phyloP scores from a whole-genome alignment of 2,329 filamentous ascomycete genomes.

The Ophiostoma angusticollis region DNA sequence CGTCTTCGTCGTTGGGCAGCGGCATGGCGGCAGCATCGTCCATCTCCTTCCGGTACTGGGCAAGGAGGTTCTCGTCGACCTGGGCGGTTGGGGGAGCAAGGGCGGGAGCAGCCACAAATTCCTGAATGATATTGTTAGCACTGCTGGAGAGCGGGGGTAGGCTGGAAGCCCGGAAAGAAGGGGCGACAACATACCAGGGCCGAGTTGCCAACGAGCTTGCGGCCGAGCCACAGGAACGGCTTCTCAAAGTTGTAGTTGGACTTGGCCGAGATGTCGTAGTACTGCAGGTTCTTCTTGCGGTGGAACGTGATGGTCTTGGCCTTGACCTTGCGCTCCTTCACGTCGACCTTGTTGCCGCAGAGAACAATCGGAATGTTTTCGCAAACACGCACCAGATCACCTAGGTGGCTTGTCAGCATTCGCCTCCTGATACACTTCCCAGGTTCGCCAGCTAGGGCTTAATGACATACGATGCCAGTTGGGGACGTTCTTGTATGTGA shows the following conservation, averaged over 20 bases:
- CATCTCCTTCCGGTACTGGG: constrained; percentile 84
- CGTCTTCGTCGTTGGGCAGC: constrained; percentile 89
- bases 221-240: constrained; percentile 97
- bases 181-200: constrained; percentile 47
- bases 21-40: constrained; percentile 63
- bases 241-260: constrained; percentile 99
- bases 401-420: constrained; percentile 33
- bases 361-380: constrained; percentile 99
- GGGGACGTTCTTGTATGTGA: constrained; percentile 99
- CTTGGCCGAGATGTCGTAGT: constrained; percentile 99
- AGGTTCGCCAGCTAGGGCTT: constrained; percentile 2
- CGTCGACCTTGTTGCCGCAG: constrained; percentile 98
- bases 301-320: constrained; percentile 99
- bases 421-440: too few species aligned
- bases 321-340: constrained; percentile 99
- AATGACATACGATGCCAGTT: constrained; percentile 93
- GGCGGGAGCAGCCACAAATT: constrained; percentile 91
- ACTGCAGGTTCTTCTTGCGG: constrained; percentile 99
- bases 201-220: constrained; percentile 95
- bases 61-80: constrained; percentile 73
- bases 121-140: constrained; percentile 42
- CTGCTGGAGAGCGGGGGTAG: too few species aligned
- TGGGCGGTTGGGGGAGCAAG: constrained; percentile 86
- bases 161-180: constrained; percentile 14
- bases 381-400: constrained; percentile 96